Base-by-base conservation (phyloP, 352 stramenopile genomes). In the Phytopythium boreale region DNA sequence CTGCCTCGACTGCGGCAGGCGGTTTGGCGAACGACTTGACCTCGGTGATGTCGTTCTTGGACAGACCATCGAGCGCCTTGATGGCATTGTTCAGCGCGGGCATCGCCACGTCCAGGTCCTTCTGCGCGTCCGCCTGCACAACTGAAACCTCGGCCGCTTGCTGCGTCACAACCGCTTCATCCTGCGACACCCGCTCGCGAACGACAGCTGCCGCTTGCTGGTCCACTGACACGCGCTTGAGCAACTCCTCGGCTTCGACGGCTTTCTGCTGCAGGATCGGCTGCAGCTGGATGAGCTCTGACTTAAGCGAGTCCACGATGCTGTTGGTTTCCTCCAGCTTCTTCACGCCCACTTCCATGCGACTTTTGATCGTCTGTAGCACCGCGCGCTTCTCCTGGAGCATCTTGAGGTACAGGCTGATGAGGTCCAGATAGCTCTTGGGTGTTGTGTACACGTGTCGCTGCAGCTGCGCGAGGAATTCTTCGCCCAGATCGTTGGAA, bases 361-460 rank as follows among this genome's bases (percentile, higher is more conserved):
- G 83, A 47, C 70, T 89, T 57, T 91, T 92, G 61, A 97, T 89
- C 10, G 80, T 88, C 17, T 97, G 82, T 7, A 97, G 73, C 24
- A 90, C 74, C 0, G 70, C 78, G 22, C 92, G 86, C 49, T 97
- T 93, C 62, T 96, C 82, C 20, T 91, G 76, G 3, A 98, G 80
- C 89, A 98, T 97, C 51, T 88, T 95, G 22, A 93, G 76, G 64
- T 98, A 98, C 57, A 98, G 69, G 15, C 89, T 79, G 65, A 98
- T 98, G n/a, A 98, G 77, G 68, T 98, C 96, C 26, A 98, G 66
- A 65, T 98, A 98, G n/a, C 76, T 95, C 67, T 98, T 98, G 0
- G 96, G 96, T 4, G 96, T 98, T n/a, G 92, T 98, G 79, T 98
- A 98, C 53, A 98, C 92, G 43, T 93, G 79, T 14, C 96, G 78